phyloP scores from a whole-genome alignment of 495 filamentous ascomycete species.

The Trichocladium antarcticum region DNA sequence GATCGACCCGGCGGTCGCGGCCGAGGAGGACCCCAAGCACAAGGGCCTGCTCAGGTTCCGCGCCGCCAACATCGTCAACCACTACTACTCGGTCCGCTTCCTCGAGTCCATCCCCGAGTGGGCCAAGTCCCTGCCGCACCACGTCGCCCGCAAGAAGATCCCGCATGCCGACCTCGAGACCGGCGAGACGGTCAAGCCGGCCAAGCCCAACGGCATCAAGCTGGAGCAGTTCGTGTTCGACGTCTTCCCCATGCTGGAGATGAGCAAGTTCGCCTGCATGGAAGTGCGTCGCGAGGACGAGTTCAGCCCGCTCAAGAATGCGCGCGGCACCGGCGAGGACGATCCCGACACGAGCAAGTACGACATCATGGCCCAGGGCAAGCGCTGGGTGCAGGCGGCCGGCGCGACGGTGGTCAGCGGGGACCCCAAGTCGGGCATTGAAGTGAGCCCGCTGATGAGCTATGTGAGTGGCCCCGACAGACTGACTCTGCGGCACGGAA shows the following conservation, averaged over 20 bases:
- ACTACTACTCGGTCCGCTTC: conserved; percentile 96
- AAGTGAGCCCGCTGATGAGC: conserved; percentile 87
- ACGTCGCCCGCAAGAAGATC: conserved; percentile 98
- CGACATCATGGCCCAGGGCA: conserved; percentile 83
- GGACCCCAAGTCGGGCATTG: conserved; percentile 57
- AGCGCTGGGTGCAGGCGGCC: conserved; percentile 67
- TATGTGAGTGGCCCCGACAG: conserved; percentile 61
- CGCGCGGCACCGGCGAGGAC: conserved; percentile 78
- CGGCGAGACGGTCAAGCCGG: conserved; percentile 73
- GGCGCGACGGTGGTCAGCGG: conserved; percentile 70
- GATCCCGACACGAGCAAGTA: conserved; percentile 82
- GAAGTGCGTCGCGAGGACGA: conserved; percentile 96
- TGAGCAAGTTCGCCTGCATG: conserved; percentile 86
- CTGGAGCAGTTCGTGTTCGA: conserved; percentile 99
- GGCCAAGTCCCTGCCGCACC: conserved; percentile 78
- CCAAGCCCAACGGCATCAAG: conserved; percentile 95
- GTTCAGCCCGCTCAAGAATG: conserved; percentile 98
- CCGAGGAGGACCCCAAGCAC: conserved; percentile 80
- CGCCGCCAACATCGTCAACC: conserved; percentile 98
- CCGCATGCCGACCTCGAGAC: conserved; percentile 65
- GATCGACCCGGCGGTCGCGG: conserved; percentile 76
- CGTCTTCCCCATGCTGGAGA: conserved; percentile 79
- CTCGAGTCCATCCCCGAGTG: conserved; percentile 80
- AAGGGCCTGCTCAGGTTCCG: conserved; percentile 81
- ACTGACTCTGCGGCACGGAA: background rate